phyloP scores from a whole-genome alignment of 768 basidiomycete genomes.

The Leccinum fibrillosum region DNA sequence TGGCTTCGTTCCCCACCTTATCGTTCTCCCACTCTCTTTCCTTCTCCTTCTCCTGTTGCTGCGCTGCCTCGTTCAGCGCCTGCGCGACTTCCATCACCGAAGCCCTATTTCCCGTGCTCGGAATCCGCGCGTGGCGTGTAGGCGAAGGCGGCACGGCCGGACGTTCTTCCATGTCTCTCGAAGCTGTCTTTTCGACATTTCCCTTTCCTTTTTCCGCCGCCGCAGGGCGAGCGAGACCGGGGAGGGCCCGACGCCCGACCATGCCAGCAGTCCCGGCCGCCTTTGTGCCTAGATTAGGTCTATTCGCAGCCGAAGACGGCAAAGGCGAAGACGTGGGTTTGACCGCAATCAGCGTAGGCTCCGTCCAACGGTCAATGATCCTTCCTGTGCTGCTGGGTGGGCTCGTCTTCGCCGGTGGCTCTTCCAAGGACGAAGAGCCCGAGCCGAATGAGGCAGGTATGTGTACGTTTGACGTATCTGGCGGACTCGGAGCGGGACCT shows the following conservation, averaged over 20 bases:
- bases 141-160: slow-evolving; percentile 29
- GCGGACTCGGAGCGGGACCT: slow-evolving; percentile 1
- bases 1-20: neutral
- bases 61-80: slow-evolving; percentile 42
- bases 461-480: neutral
- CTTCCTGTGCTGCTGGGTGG: slow-evolving; percentile 11
- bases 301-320: neutral
- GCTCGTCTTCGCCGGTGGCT: slow-evolving; percentile 4
- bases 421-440: neutral
- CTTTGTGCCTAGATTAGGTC: slow-evolving; percentile 9
- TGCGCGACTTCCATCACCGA: slow-evolving; percentile 80
- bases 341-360: slow-evolving; percentile 31
- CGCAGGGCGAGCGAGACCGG: slow-evolving; percentile 33
- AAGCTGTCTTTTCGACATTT: neutral
- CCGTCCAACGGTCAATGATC: slow-evolving; percentile 33
- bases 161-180: slow-evolving; percentile 21
- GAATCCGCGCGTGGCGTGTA: slow-evolving; percentile 51
- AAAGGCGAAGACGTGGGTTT: slow-evolving; percentile 16
- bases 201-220: slow-evolving; percentile 18
- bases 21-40: neutral
- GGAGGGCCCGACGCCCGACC: slow-evolving; percentile 41
- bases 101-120: slow-evolving; percentile 66
- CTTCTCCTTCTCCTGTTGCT: slow-evolving; percentile 3
- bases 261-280: slow-evolving; percentile 22
- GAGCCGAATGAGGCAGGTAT: neutral